These are phyloP conservation scores for Apiotrichum porosum DNA, from an alignment of 1,284 basidiomycete genomes.

Conservation along the genomic window DNA sequence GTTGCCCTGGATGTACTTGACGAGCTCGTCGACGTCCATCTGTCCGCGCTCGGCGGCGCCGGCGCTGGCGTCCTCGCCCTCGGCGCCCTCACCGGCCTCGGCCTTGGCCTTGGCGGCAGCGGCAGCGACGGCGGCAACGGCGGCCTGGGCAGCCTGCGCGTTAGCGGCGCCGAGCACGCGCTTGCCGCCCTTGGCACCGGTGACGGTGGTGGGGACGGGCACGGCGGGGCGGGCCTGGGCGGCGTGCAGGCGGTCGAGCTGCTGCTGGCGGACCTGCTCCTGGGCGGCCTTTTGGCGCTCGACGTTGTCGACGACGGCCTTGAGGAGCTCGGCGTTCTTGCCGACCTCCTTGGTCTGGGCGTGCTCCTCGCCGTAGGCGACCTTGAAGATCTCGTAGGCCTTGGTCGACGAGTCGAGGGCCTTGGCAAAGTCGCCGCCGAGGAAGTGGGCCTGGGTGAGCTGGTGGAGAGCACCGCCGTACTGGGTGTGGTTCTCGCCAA, in stretches of 20 bases:
- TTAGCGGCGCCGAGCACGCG: slow-evolving; percentile 9
- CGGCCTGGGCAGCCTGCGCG: slow-evolving; percentile 7
- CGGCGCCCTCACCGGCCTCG: slow-evolving; percentile 8
- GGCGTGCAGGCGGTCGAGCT: slow-evolving; percentile 32
- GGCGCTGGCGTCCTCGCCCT: slow-evolving; percentile 3
- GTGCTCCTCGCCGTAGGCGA: slow-evolving; percentile 46
- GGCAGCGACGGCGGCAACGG: slow-evolving; percentile 10
- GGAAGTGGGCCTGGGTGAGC: slow-evolving; percentile 49
- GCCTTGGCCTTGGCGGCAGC: slow-evolving; percentile 12
- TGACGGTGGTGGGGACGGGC: slow-evolving; percentile 3
- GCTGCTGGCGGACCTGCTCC: slow-evolving; percentile 38
- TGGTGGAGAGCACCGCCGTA: slow-evolving; percentile 45
- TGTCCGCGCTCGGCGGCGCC: slow-evolving; percentile 41
- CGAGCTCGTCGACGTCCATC: slow-evolving; percentile 49
- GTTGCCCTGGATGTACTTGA: slow-evolving; percentile 49
- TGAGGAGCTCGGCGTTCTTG: slow-evolving; percentile 49
- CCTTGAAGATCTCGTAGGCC: slow-evolving; percentile 48
- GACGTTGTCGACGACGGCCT: slow-evolving; percentile 43
- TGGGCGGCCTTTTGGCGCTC: slow-evolving; percentile 43
- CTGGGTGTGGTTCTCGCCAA: slow-evolving; percentile 43
- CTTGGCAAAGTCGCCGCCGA: slow-evolving; percentile 44
- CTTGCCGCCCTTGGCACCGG: slow-evolving; percentile 6
- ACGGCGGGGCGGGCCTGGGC: slow-evolving; percentile 21
- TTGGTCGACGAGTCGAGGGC: slow-evolving; percentile 45
- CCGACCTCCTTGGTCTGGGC: slow-evolving; percentile 48